Evolutionary conservation across 2,329 filamentous ascomycete genomes (phyloP), one percentile per base, ranked within the genome.

Genomic region (Cordyceps cicadae): DNA sequence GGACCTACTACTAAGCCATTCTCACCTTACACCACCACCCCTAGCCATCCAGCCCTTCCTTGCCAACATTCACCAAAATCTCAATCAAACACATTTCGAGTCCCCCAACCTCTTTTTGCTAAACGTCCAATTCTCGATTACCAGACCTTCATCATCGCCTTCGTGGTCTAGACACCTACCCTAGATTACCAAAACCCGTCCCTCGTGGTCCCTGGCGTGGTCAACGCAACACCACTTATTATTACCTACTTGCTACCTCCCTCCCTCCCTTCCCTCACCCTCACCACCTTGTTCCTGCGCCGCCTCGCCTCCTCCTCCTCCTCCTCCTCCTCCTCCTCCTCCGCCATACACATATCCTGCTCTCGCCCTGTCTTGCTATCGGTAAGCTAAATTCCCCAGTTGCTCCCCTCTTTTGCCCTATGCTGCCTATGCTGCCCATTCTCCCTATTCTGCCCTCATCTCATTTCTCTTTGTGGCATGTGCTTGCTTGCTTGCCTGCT

Each of bases 351-450:
- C 34, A 5, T 7, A 29, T 41, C 51, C 59, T 56, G 37, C 46
- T 39, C 46, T 56, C 15, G 53, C 49, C 59, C 39, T 61, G 53
- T 49, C 59, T 56, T 52, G 59, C 52, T 46, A n/a, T 45, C 32
- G 56, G 56, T 59, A 59, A 46, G 56, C 49, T n/a, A 24, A 48
- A 24, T 21, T 32, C 26, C 32, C 21, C 21, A 39, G 21, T 26
- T 14, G 3, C 19, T 32, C 26, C 32, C 21, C 49, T 45, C 17
- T 51, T 19, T 6, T 41, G 19, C 24, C 39, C 49, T 34, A 29
- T 48, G 15, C 45, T 52, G 24, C 39, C 49, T 34, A 29, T 48
- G 15, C 45, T 52, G 24, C 24, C 24, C 24, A 24, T 24, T 24
- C 24, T 24, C 24, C 24, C 24, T 24, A 24, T 24, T 24, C 24